Conservation (phyloP, 495 filamentous ascomycete genomes). For the Polyplosphaeria fusca region DNA sequence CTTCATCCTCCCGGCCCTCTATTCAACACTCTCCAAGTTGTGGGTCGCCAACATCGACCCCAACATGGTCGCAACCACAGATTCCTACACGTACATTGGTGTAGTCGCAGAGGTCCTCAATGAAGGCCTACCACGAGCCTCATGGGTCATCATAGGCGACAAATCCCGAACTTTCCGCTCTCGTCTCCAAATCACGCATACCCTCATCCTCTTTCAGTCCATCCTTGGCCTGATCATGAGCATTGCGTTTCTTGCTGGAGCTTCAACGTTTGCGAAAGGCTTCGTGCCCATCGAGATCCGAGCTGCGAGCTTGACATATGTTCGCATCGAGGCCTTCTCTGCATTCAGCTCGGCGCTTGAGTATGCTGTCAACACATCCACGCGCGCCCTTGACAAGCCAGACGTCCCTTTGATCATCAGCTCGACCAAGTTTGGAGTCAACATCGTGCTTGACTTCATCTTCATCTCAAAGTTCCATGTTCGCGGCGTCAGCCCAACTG, state of each 20-base stretch:
- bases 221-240: slow-evolving; percentile 59
- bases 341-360: slow-evolving; percentile 62
- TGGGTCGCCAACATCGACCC: slow-evolving; percentile 71
- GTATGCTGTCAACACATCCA: slow-evolving; percentile 58
- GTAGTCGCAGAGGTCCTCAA: slow-evolving; percentile 67
- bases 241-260: slow-evolving; percentile 56
- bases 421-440: slow-evolving; percentile 58
- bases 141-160: slow-evolving; percentile 70
- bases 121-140: slow-evolving; percentile 67
- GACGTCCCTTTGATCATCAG: slow-evolving; percentile 72
- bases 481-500: slow-evolving; percentile 49
- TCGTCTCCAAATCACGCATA: slow-evolving; percentile 60
- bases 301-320: slow-evolving; percentile 57
- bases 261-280: slow-evolving; percentile 52
- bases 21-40: slow-evolving; percentile 66
- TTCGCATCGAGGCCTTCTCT: slow-evolving; percentile 62
- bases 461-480: slow-evolving; percentile 68
- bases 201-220: slow-evolving; percentile 59
- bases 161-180: slow-evolving; percentile 52
- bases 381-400: slow-evolving; percentile 66
- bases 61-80: slow-evolving; percentile 64
- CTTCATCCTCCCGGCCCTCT: slow-evolving; percentile 67
- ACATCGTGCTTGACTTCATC: slow-evolving; percentile 69
- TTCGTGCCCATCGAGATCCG: slow-evolving; percentile 64
- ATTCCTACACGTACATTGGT: slow-evolving; percentile 62